These are phyloP conservation scores for Claviceps paspali DNA, from an alignment of 2,329 filamentous ascomycete species.

Conservation along the genomic window DNA sequence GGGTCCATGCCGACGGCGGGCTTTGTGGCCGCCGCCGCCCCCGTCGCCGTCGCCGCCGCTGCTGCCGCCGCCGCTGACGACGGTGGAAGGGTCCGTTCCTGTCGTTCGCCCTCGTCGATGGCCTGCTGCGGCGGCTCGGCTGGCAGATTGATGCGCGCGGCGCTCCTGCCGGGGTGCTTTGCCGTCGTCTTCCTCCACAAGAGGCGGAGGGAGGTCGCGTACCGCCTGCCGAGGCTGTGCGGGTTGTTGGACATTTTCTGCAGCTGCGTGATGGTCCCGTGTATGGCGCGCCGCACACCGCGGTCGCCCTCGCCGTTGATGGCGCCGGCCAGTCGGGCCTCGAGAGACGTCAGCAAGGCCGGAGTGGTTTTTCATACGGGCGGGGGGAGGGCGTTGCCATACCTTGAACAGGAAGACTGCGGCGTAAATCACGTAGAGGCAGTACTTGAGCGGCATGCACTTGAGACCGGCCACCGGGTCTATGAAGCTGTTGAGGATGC, in stretches of 20 bases:
- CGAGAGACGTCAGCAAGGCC: background rate
- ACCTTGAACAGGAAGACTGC: constrained; percentile 53
- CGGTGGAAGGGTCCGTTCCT: background rate
- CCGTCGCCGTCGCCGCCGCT: too few species aligned
- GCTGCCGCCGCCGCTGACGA: too few species aligned
- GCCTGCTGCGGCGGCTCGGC: constrained; percentile 12
- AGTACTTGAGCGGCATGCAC: constrained; percentile 50
- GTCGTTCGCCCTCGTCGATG: constrained; percentile 10
- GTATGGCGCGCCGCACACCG: constrained; percentile 41
- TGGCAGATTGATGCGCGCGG: constrained; percentile 3
- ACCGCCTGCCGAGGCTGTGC: constrained; percentile 45
- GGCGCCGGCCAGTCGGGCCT: constrained; percentile 43
- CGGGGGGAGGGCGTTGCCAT: too few species aligned
- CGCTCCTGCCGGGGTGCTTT: constrained; percentile 3
- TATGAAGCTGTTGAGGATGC: constrained; percentile 42
- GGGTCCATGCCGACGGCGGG: constrained; percentile 22
- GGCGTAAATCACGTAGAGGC: constrained; percentile 46
- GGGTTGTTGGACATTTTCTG: constrained; percentile 40
- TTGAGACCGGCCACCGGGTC: constrained; percentile 42
- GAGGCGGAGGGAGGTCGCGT: constrained; percentile 43
- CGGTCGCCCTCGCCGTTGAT: constrained; percentile 38
- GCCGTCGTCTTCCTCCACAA: constrained; percentile 34
- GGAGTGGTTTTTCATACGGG: too few species aligned
- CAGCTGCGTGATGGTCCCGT: constrained; percentile 42
- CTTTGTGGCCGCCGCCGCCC: too few species aligned